Conservation (phyloP, 228 moss, liverwort and hornwort genomes). For the Sphagnum fallax region DNA sequence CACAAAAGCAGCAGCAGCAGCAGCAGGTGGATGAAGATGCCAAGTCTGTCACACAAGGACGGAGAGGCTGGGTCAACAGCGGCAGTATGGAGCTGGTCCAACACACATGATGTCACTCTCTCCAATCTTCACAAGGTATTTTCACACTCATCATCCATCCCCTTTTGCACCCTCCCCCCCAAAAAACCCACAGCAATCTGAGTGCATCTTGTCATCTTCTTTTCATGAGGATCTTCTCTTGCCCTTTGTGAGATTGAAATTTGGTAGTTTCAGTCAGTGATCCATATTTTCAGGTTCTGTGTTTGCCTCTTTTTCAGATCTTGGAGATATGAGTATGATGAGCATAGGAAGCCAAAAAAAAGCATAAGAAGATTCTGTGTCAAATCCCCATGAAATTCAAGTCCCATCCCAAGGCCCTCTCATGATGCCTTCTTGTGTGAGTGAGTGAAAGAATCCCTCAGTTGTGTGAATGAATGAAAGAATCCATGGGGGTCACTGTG, state of each 20-base stretch:
- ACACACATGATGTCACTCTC: conserved; percentile 84
- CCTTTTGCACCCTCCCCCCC: not conserved
- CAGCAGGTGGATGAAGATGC: conserved; percentile 78
- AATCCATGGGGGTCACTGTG: too few relatives aligned
- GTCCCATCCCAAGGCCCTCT: too few relatives aligned
- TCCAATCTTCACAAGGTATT: conserved; percentile 95
- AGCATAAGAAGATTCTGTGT: too few relatives aligned
- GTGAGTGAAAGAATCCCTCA: too few relatives aligned
- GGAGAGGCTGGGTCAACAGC: conserved; percentile 62
- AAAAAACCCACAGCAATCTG: not conserved
- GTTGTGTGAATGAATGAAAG: too few relatives aligned
- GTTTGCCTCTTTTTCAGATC: not conserved
- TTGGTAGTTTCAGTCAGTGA: too few relatives aligned
- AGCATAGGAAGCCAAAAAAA: too few relatives aligned
- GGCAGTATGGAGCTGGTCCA: conserved; percentile 85
- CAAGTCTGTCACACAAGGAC: conserved; percentile 89
- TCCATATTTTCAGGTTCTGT: not conserved
- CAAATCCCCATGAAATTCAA: too few relatives aligned
- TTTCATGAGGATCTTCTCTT: not conserved
- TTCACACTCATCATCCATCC: conserved; percentile 1
- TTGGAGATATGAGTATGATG: not conserved
- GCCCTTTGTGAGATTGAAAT: not conserved
- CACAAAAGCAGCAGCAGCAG: not conserved
- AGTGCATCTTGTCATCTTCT: not conserved
- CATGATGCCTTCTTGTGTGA: too few relatives aligned